Conservation (phyloP, 73 alveolate genomes). For the Paramecium tetraurelia region DNA sequence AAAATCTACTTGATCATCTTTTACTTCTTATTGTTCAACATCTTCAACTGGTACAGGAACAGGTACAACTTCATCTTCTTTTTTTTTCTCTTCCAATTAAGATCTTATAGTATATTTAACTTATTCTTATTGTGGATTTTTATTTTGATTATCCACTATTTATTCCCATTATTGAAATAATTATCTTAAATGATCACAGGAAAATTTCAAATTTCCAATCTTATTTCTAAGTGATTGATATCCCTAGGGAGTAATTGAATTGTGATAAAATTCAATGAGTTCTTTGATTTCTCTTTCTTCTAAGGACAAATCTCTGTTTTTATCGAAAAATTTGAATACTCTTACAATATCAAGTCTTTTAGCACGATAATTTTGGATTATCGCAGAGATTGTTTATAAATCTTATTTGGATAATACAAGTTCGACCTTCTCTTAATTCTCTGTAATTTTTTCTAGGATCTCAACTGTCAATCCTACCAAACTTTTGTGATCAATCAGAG, state of each 20-base stretch:
- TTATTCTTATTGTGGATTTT: background rate
- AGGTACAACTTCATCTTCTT: background rate
- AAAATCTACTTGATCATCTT: background rate
- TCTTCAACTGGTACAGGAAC: background rate
- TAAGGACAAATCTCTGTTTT: background rate
- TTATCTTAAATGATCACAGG: background rate
- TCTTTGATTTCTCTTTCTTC: background rate
- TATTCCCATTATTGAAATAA: background rate
- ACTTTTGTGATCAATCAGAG: background rate
- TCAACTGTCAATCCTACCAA: background rate
- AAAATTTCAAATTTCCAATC: background rate
- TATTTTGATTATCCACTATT: background rate
- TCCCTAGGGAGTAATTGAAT: background rate
- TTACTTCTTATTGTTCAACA: background rate
- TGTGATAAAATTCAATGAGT: background rate
- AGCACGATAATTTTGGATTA: background rate
- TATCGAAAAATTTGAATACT: constrained; percentile 11
- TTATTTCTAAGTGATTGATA: background rate
- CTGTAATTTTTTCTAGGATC: background rate
- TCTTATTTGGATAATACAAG: background rate
- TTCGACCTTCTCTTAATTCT: background rate
- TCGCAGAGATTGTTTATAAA: background rate
- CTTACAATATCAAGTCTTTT: background rate
- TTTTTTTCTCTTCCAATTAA: too few relatives aligned
- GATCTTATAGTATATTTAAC: background rate